phyloP scores from a whole-genome alignment of 345 rosid species.

The Ricinus communis region DNA sequence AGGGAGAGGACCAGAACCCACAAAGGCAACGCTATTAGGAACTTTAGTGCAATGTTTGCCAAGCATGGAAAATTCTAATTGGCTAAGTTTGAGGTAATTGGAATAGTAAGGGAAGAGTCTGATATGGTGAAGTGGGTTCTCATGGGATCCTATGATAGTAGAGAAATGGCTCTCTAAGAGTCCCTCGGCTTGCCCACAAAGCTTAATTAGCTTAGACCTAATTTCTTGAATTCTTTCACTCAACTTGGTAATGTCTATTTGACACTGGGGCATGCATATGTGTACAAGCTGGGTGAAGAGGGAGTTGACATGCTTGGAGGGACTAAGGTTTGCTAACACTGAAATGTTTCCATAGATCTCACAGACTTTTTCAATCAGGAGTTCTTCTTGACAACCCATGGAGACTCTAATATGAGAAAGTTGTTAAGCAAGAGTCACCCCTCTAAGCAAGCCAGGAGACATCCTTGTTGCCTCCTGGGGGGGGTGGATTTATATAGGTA shows the following conservation, averaged over 20 bases:
- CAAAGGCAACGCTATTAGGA: slow-evolving; percentile 22
- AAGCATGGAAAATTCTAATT: slow-evolving; percentile 16
- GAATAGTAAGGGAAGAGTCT: slow-evolving; percentile 28
- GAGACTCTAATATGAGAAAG: neutral
- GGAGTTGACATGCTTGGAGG: slow-evolving; percentile 20
- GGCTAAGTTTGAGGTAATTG: slow-evolving; percentile 26
- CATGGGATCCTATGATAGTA: slow-evolving; percentile 12
- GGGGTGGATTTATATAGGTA: neutral
- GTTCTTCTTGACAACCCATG: slow-evolving; percentile 18
- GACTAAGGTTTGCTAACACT: slow-evolving; percentile 9
- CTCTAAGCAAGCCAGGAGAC: no score
- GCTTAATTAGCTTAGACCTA: slow-evolving; percentile 1
- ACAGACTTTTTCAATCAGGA: slow-evolving; percentile 15
- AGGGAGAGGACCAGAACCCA: slow-evolving; percentile 33
- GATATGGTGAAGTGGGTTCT: slow-evolving; percentile 20
- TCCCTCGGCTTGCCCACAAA: slow-evolving; percentile 15
- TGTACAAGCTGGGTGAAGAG: slow-evolving; percentile 28
- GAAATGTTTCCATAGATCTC: slow-evolving; percentile 19
- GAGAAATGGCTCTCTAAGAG: slow-evolving; percentile 27
- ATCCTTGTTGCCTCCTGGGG: neutral
- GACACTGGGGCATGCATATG: slow-evolving; percentile 5
- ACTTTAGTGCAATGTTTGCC: neutral
- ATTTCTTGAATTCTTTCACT: slow-evolving; percentile 12
- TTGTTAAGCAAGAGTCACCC: neutral
- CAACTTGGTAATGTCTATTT: slow-evolving; percentile 20